Base-by-base conservation (phyloP, 345 rosid genomes). In the Alliaria petiolata region DNA sequence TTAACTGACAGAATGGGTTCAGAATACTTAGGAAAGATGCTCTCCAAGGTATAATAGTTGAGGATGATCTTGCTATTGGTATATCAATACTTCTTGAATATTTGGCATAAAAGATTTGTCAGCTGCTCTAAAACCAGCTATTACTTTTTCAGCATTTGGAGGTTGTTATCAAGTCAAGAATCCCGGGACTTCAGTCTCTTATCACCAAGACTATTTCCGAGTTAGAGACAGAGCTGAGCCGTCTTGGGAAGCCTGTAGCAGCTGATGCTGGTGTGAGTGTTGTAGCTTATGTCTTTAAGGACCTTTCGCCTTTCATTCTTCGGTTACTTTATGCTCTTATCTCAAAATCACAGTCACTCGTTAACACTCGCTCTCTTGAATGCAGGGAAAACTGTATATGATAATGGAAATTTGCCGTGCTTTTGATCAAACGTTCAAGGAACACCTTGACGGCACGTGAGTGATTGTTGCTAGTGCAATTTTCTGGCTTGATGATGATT, bases 391-490 rank as follows among this genome's bases (percentile, higher is more conserved):
- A 76, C 80, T 93, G 14, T 93, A 91, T 76, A 86, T 85, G 87
- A 82, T 86, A 26, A 93, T 93, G 98, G 98, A 93, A 71, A 93
- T 93, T 69, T 89, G 97, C 39, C 95, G 96, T 54, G 80, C 83
- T 54, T 93, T 93, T 75, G 98, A 93, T 74, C 98, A 93, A 83
- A 86, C 84, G 20, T 91, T 93, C 74, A 93, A 89, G 81, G 97
- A 93, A 76, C 97, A 84, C 75, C 98, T 91, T 15, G 98, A 93
- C 75, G 95, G 97, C 76, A 55, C 76, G 98, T 93, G 80, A 70
- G 80, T 77, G 14, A 69, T 60, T 42, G 2, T 67, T 43, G 7
- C 28, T 42, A 39, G 22, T 36, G 26, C 12, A 42, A 2, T 35
- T 65, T 50, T 8, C 3, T 56, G 20, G 50, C 20, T 70, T 25